phyloP scores from a whole-genome alignment of 148 eudicot genomes.

The Beta vulgaris region DNA sequence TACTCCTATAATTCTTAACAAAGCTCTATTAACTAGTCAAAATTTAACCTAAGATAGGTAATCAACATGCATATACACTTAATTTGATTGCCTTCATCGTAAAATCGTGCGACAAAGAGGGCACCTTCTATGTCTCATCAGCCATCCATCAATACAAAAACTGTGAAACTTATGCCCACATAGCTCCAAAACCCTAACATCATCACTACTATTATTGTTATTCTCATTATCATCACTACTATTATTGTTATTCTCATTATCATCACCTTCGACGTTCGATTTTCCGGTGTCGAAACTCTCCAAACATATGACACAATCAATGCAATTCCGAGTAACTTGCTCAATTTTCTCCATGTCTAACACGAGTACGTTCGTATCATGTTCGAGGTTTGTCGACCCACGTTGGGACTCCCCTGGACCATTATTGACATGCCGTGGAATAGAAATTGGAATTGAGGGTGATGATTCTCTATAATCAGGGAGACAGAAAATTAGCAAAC shows the following conservation, averaged over 20 bases:
- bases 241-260: not conserved
- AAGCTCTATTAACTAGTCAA: no score
- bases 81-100: no score
- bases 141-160: not conserved
- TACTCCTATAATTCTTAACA: no score
- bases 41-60: no score
- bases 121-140: not conserved
- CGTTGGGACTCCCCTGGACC: not conserved
- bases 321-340: not conserved
- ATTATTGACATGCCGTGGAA: no score
- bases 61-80: no score
- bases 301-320: conserved; percentile 4
- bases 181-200: not conserved
- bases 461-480: no score
- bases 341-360: not conserved
- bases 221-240: not conserved
- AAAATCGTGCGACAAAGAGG: conserved; percentile 17
- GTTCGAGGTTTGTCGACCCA: not conserved
- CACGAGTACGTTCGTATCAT: not conserved
- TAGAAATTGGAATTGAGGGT: no score
- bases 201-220: not conserved
- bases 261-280: not conserved
- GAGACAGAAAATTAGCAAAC: no score
- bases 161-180: conserved; percentile 17
- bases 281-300: not conserved